Evolutionary conservation across 1,284 basidiomycete genomes (phyloP), one percentile per base, ranked within the genome.

Genomic region (Melampsora americana): DNA sequence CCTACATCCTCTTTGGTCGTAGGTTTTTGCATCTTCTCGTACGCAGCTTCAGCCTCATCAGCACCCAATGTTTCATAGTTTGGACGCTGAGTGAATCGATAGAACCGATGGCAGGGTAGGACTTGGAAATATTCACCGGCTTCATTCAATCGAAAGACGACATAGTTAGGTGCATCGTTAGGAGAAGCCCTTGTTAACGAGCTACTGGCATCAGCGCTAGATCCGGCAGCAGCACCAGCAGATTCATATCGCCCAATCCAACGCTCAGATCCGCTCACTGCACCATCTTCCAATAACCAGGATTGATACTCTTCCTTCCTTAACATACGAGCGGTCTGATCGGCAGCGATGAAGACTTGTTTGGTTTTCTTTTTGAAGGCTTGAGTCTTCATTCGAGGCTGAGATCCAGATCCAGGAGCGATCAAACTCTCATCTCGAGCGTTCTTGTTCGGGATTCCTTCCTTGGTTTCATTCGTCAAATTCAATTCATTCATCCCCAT

Each of bases 81-180:
- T 61, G 90, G 86, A 80, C 88, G 89, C 85, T 91, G 92, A 84
- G 90, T 90, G 81, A 93, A 93, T 83, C 92, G 92, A 85, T 93
- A 94, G 90, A 90, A 93, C 65, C 92, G 86, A 82, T 92, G 88
- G 4, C 90, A 89, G 23, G 92, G 90, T 9, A 93, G 89, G 83
- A 93, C 92, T 81, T 90, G 89, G 86, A 93, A 93, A 44, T 89
- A 86, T 77, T 79, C 82, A 2, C 79, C 78, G 59, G 80, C 77
- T 32, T 80, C 79, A 69, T 81, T 79, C 30, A 81, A 77, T 5
- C 82, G 80, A 72, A 84, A 81, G 44, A 83, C 78, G 72, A 81
- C 82, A 66, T 83, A 84, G 12, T 77, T 61, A 28, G 70, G 77
- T 60, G 78, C 68, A 5, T 77, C 70, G 1, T 77, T 77, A 78